These are phyloP conservation scores for Solanum sitiens DNA, from an alignment of 257 asterid species.

Conservation along the genomic window DNA sequence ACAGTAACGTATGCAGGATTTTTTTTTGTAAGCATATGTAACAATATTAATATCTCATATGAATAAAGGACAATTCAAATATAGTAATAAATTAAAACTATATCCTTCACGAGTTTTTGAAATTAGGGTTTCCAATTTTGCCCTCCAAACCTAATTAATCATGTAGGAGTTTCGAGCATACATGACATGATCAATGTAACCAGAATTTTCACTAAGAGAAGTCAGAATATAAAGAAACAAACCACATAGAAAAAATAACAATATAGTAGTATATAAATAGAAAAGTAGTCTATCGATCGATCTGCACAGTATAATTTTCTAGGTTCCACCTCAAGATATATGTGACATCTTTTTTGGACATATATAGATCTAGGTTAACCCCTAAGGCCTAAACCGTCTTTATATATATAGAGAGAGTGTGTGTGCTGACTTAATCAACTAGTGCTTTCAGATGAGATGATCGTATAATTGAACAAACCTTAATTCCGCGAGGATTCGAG, in stretches of 20 bases:
- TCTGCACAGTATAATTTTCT: not conserved
- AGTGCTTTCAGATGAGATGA: not conserved
- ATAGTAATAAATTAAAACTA: not conserved
- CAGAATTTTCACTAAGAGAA: not conserved
- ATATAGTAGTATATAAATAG: not conserved
- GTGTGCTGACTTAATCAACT: not conserved
- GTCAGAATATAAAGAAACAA: not conserved
- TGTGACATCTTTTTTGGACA: not conserved
- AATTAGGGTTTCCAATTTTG: not conserved
- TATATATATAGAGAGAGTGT: not conserved
- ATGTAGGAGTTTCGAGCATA: not conserved
- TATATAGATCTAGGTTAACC: not conserved
- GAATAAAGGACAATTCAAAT: not conserved
- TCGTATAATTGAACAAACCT: not conserved
- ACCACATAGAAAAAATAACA: not conserved
- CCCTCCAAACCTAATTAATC: not conserved
- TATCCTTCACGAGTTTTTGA: not conserved
- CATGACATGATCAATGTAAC: not conserved
- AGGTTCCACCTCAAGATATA: not conserved
- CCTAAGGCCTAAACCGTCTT: not conserved
- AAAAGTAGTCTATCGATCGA: not conserved
- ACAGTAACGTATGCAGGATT: accelerated
- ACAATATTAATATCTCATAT: not conserved
- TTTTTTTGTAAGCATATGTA: not conserved
- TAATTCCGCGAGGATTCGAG: constrained; percentile 54